Evolutionary conservation across 1,139 yeast species (phyloP).

Genomic region (Candida sp.): DNA sequence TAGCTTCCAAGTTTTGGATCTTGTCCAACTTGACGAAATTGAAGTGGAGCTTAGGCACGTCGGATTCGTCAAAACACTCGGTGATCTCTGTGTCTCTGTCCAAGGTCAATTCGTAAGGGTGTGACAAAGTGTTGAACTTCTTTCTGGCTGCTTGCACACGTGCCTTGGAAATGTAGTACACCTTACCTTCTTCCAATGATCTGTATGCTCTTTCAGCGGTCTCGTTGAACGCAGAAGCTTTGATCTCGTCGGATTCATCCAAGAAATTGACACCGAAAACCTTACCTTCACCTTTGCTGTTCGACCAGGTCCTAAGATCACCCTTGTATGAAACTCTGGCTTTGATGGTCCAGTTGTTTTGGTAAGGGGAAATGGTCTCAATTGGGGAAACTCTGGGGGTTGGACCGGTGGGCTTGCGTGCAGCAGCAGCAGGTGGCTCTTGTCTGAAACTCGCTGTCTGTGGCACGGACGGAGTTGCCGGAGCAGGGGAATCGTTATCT

Average conservation of each 20-base stretch:
- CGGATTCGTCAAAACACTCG: conserved; percentile 63
- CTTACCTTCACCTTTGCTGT: conserved; percentile 88
- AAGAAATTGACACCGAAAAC: conserved; percentile 85
- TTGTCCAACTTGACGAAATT: conserved; percentile 74
- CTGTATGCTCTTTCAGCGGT: conserved; percentile 81
- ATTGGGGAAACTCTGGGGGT: conserved; percentile 62
- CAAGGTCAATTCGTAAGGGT: conserved; percentile 86
- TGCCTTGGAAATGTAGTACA: conserved; percentile 83
- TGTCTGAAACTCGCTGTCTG: conserved; percentile 11
- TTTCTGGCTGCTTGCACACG: conserved; percentile 85
- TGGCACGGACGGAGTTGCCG: conserved; percentile 12
- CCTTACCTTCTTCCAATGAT: conserved; percentile 85
- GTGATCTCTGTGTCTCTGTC: conserved; percentile 81
- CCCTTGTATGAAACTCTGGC: conserved; percentile 91
- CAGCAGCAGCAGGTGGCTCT: conserved; percentile 9
- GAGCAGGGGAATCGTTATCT: conserved; percentile 16
- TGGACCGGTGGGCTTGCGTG: conserved; percentile 18
- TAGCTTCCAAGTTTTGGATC: conserved; percentile 70
- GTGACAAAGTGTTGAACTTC: conserved; percentile 81
- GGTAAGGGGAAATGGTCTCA: conserved; percentile 91
- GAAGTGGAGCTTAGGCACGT: conserved; percentile 80
- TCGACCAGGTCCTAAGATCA: conserved; percentile 88
- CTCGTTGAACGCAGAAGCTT: conserved; percentile 95
- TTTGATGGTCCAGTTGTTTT: conserved; percentile 88
- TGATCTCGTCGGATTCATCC: conserved; percentile 96